Percentiles rank a stretch among this genome's conserved stretches.
Conservation (phyloP, 495 filamentous ascomycete genomes). For the Penicillium silybi region DNA sequence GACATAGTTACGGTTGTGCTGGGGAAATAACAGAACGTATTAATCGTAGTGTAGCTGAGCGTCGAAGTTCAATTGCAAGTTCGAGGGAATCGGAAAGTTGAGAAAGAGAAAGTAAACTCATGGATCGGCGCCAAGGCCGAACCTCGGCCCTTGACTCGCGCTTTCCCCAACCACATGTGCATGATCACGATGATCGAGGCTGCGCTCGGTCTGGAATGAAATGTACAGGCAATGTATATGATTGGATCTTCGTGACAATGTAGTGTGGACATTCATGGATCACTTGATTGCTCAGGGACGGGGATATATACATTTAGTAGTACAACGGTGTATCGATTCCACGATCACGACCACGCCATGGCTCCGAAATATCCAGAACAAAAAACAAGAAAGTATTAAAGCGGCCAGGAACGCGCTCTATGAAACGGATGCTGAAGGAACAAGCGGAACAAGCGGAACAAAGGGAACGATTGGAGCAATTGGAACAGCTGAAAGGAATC, state of each 20-base stretch:
- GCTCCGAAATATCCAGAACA: neutral
- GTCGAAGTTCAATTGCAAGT: neutral
- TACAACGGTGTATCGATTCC: constrained; percentile 2
- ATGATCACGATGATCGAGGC: neutral
- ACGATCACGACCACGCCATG: neutral
- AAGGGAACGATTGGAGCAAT: neutral
- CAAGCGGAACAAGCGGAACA: neutral
- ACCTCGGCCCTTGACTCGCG: constrained; percentile 11
- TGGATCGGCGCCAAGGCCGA: constrained; percentile 17
- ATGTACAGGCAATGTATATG: neutral
- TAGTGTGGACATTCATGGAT: neutral
- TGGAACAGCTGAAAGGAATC: neutral
- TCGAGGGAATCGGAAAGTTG: neutral
- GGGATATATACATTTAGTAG: constrained; percentile 9
- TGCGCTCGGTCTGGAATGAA: neutral
- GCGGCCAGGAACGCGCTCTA: constrained; percentile 6
- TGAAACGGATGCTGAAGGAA: neutral
- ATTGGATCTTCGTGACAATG: neutral
- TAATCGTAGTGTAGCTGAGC: neutral
- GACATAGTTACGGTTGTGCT: constrained; percentile 19
- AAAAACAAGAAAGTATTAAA: neutral
- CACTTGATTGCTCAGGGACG: neutral
- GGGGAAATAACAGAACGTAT: neutral
- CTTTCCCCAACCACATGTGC: neutral
- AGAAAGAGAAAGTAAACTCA: neutral